phyloP scores from a whole-genome alignment of 371 early-diverging fungal genomes.

The Capniomyces stellatus region DNA sequence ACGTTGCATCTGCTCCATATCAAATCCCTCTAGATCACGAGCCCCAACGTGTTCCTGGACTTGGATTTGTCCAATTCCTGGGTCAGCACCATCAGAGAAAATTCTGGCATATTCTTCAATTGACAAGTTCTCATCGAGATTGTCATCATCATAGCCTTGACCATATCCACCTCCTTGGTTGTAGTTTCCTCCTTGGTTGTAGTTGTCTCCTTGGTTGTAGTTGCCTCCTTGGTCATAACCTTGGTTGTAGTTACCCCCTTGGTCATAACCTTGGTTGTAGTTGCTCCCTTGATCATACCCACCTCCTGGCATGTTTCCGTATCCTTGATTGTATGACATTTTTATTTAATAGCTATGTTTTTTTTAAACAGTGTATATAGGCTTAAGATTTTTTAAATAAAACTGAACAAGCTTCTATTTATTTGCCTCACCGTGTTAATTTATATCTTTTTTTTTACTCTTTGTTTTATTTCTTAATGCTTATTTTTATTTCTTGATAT shows the following conservation, averaged over 20 bases:
- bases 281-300: background rate
- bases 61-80: background rate
- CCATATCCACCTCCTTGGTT: slow-evolving; percentile 1
- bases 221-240: slow-evolving; percentile 4
- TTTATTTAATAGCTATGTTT: background rate
- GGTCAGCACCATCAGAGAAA: background rate
- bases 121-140: background rate
- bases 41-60: background rate
- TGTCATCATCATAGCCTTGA: background rate
- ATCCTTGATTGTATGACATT: background rate
- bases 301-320: background rate
- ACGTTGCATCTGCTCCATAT: background rate
- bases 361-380: no score
- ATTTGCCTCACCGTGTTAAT: no score
- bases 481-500: no score
- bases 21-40: background rate
- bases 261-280: slow-evolving; percentile 2
- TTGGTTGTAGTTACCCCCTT: slow-evolving; percentile 3
- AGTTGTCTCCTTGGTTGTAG: background rate
- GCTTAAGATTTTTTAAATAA: no score
- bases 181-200: slow-evolving; percentile 3
- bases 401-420: no score
- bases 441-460: no score
- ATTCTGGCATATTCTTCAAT: background rate
- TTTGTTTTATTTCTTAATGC: no score